These are phyloP conservation scores for Ramichloridium luteum DNA, from an alignment of 2,329 filamentous ascomycete genomes.

Conservation along the genomic window DNA sequence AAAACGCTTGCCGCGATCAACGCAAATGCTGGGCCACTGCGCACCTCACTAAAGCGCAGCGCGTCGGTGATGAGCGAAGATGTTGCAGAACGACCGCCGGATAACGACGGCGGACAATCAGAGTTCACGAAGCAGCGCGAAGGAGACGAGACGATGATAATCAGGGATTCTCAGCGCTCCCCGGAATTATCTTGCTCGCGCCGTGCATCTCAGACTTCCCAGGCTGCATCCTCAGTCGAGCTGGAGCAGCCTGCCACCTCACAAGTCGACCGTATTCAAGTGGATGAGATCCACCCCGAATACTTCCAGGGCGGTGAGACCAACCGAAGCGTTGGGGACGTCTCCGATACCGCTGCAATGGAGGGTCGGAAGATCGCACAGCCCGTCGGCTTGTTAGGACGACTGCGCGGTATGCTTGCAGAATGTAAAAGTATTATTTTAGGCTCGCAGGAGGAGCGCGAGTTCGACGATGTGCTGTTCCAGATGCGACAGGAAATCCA, in stretches of 20 bases:
- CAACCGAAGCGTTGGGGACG: background rate
- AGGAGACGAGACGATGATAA: slow-evolving; percentile 9
- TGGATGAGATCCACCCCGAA: background rate
- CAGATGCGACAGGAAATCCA: slow-evolving; percentile 65
- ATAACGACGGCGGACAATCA: background rate
- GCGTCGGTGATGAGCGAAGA: slow-evolving; percentile 14
- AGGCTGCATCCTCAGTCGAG: background rate
- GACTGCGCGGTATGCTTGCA: slow-evolving; percentile 45
- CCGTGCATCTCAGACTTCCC: background rate
- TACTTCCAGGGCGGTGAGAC: background rate
- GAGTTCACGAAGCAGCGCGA: slow-evolving; percentile 11
- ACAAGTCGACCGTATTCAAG: background rate
- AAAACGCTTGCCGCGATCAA: slow-evolving; percentile 11
- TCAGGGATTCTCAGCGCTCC: slow-evolving; percentile 13
- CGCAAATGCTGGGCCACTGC: slow-evolving; percentile 2
- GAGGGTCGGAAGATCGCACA: slow-evolving; percentile 25
- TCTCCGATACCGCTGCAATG: background rate
- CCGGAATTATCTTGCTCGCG: slow-evolving; percentile 4
- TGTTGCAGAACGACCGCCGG: background rate
- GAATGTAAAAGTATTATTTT: slow-evolving; percentile 49
- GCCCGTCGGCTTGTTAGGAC: slow-evolving; percentile 40
- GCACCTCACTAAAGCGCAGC: slow-evolving; percentile 17
- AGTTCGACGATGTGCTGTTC: slow-evolving; percentile 68
- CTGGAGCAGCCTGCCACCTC: background rate
- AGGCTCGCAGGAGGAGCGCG: slow-evolving; percentile 51